These are phyloP conservation scores for Ormosia semicastrata DNA, from an alignment of 306 rosid genomes.

Conservation along the genomic window DNA sequence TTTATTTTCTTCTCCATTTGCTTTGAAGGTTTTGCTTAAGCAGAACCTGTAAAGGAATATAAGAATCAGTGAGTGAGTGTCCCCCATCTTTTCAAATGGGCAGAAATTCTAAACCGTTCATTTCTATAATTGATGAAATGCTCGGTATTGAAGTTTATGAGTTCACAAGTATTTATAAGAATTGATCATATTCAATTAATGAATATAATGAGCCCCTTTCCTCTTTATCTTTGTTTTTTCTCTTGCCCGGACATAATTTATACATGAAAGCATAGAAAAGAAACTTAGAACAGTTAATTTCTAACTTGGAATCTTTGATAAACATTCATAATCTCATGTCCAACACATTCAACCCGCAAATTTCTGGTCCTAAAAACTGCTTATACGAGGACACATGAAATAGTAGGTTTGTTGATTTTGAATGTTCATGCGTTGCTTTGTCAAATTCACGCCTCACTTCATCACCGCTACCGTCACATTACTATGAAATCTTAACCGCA, in stretches of 20 bases:
- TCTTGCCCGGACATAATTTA: neutral
- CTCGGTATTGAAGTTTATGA: neutral
- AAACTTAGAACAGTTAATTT: neutral
- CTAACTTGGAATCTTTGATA: neutral
- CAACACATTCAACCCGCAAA: neutral
- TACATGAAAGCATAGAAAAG: neutral
- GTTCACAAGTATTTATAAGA: neutral
- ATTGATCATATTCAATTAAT: neutral
- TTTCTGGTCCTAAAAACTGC: slow-evolving; percentile 13
- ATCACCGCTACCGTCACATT: neutral
- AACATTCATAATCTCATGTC: neutral
- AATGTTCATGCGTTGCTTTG: neutral
- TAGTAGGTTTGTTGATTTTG: neutral
- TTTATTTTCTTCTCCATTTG: neutral
- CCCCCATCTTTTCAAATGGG: neutral
- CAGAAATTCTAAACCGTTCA: neutral
- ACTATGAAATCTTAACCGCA: neutral
- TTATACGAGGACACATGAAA: neutral
- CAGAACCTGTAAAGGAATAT: neutral
- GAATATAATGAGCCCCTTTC: neutral
- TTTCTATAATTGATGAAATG: neutral
- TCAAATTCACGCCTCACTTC: neutral
- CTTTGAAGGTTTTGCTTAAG: slow-evolving; percentile 15
- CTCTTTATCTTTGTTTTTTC: neutral
- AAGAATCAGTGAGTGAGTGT: neutral